phyloP scores from a whole-genome alignment of 129 eudicot genomes.

The Arctium minus region DNA sequence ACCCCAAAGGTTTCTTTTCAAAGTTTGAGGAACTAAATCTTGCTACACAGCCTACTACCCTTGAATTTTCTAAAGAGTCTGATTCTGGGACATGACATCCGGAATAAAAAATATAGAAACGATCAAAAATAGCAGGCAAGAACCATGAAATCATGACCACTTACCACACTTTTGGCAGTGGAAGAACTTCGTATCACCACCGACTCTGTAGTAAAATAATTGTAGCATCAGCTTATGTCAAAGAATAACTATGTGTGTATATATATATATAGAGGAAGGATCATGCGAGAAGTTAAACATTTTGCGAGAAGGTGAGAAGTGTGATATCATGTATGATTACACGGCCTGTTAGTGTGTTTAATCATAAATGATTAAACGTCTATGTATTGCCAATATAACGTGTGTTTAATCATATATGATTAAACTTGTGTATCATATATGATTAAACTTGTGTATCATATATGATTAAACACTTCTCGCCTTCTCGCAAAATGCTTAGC shows the following conservation, averaged over 20 bases:
- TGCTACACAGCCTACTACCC: neutral
- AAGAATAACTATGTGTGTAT: neutral
- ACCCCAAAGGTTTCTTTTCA: too few relatives aligned
- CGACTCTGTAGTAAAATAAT: constrained; percentile 57
- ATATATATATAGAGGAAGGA: neutral
- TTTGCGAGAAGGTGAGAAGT: too few relatives aligned
- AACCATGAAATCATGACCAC: constrained; percentile 15
- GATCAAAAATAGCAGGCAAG: neutral
- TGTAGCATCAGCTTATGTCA: constrained; percentile 8
- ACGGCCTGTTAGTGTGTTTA: too few relatives aligned
- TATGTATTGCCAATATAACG: too few relatives aligned
- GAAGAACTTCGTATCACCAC: constrained; percentile 70
- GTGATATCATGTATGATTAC: too few relatives aligned
- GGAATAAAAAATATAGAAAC: neutral
- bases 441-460: too few relatives aligned
- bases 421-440: too few relatives aligned
- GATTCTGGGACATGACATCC: neutral
- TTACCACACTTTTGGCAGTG: constrained; percentile 93
- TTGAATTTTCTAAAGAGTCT: neutral
- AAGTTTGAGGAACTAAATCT: neutral
- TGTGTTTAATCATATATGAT: too few relatives aligned
- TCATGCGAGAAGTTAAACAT: neutral
- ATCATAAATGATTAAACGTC: too few relatives aligned
- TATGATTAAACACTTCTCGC: too few relatives aligned
- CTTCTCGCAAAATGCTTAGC: too few relatives aligned